These are phyloP conservation scores for Flaveria linearis DNA, from an alignment of 129 eudicot genomes.

Conservation along the genomic window DNA sequence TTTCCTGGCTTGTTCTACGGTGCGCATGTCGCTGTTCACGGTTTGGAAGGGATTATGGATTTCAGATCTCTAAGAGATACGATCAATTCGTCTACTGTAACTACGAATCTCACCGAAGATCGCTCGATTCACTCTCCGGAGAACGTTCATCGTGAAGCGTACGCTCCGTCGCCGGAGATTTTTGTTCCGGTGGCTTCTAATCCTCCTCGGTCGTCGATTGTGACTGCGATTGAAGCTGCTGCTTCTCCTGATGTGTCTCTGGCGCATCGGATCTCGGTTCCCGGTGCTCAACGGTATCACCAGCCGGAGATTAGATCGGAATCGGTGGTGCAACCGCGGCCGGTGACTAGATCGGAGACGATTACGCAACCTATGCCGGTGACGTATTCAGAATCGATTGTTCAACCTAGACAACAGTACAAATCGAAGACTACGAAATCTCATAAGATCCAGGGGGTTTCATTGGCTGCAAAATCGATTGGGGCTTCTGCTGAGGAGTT, in stretches of 20 bases:
- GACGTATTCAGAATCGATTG: background rate
- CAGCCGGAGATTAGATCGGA: slow-evolving; percentile 10
- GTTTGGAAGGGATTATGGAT: slow-evolving; percentile 46
- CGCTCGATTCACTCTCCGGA: background rate
- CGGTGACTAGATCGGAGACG: slow-evolving; percentile 13
- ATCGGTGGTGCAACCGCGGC: background rate
- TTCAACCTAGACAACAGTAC: background rate
- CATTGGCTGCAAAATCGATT: slow-evolving; percentile 18
- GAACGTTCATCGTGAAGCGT: background rate
- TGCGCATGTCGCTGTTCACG: slow-evolving; percentile 49
- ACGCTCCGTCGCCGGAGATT: slow-evolving; percentile 13
- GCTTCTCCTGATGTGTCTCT: slow-evolving; percentile 16
- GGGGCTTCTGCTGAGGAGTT: background rate
- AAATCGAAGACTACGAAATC: background rate
- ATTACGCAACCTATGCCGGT: background rate
- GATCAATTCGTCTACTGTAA: slow-evolving; percentile 5
- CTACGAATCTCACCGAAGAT: background rate
- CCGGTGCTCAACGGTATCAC: slow-evolving; percentile 21
- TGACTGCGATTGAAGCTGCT: background rate
- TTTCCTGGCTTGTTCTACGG: slow-evolving; percentile 50
- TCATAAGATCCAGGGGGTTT: slow-evolving; percentile 9
- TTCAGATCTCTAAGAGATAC: slow-evolving; percentile 26
- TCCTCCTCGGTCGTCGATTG: background rate
- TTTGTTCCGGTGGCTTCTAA: slow-evolving; percentile 6
- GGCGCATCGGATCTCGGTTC: background rate